Percentiles rank a stretch among this genome's conserved stretches.
These are phyloP conservation scores for Colletotrichum tamarilloi DNA, from an alignment of 2,329 filamentous ascomycete species.

Conservation along the genomic window DNA sequence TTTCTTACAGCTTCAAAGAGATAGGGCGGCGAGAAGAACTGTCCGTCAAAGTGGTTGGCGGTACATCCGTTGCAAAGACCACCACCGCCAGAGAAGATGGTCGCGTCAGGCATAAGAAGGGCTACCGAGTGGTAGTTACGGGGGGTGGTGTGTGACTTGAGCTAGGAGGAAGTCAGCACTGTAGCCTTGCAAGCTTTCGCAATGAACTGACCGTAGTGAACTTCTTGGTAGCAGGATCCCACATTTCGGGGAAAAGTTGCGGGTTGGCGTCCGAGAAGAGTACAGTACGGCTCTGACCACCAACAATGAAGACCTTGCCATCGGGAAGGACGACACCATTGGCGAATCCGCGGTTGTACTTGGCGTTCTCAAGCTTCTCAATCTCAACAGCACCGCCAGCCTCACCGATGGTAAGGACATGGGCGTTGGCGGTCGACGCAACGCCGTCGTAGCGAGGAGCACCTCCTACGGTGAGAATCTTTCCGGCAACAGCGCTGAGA, in stretches of 20 bases:
- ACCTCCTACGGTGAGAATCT: slow-evolving; percentile 65
- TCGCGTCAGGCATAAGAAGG: slow-evolving; percentile 60
- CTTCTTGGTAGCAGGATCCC: slow-evolving; percentile 51
- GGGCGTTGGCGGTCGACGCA: slow-evolving; percentile 53
- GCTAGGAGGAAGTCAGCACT: slow-evolving; percentile 15
- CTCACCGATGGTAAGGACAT: slow-evolving; percentile 59
- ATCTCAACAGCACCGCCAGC: slow-evolving; percentile 21
- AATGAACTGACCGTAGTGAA: slow-evolving; percentile 42
- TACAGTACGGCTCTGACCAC: slow-evolving; percentile 54
- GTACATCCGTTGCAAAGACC: slow-evolving; percentile 59
- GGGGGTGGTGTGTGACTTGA: slow-evolving; percentile 50
- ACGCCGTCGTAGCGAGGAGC: slow-evolving; percentile 54
- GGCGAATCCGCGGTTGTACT: slow-evolving; percentile 51
- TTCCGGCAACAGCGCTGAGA: slow-evolving; percentile 52
- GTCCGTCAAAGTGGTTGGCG: slow-evolving; percentile 63
- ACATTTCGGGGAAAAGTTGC: slow-evolving; percentile 57
- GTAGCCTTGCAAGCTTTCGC: not conserved
- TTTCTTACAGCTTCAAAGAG: slow-evolving; percentile 51
- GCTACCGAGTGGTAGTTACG: slow-evolving; percentile 62
- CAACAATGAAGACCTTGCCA: slow-evolving; percentile 57
- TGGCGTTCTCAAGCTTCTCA: not conserved
- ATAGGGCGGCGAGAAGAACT: slow-evolving; percentile 67
- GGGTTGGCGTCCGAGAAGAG: slow-evolving; percentile 57
- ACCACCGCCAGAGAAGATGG: slow-evolving; percentile 61
- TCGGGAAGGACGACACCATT: slow-evolving; percentile 58